Percentiles rank a stretch among this genome's conserved stretches.
These are phyloP conservation scores for Nothophaeocryptopus gaeumannii DNA, from an alignment of 2,329 filamentous ascomycete genomes.

Conservation along the genomic window DNA sequence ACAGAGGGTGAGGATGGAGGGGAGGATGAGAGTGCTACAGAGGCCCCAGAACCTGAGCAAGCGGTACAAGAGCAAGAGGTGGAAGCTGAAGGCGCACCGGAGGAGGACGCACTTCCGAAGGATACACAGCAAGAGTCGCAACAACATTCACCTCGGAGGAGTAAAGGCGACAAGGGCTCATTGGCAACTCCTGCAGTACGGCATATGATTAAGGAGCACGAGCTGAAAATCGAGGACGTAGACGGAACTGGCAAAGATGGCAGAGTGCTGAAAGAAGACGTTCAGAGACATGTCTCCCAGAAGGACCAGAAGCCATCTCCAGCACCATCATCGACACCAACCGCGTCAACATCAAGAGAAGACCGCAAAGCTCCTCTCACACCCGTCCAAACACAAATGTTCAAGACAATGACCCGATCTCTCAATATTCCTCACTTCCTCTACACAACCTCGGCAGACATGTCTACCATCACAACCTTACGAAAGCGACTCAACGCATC, in stretches of 20 bases:
- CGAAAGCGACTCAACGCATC: conserved; percentile 71
- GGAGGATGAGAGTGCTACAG: conserved; percentile 7
- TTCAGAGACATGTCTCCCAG: conserved; percentile 50
- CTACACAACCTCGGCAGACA: conserved; percentile 85
- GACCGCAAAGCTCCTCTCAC: conserved; percentile 72
- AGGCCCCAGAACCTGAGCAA: conserved; percentile 11
- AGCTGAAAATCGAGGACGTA: conserved; percentile 74
- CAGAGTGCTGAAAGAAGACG: conserved; percentile 87
- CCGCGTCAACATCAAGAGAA: conserved; percentile 38
- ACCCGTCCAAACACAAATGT: conserved; percentile 86
- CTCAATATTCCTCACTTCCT: conserved; percentile 91
- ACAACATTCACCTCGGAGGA: conserved; percentile 32
- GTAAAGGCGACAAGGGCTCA: conserved; percentile 62
- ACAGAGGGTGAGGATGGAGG: conserved; percentile 28
- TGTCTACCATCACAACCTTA: conserved; percentile 69
- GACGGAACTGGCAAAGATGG: conserved; percentile 86
- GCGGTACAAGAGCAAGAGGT: conserved; percentile 19
- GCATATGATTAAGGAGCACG: conserved; percentile 76
- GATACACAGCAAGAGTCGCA: conserved; percentile 1
- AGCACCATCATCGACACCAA: conserved; percentile 34
- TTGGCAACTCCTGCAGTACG: conserved; percentile 91
- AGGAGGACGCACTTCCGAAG: conserved; percentile 10
- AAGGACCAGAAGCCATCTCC: conserved; percentile 43
- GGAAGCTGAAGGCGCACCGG: conserved; percentile 17
- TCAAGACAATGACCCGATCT: conserved; percentile 93